Evolutionary conservation across 305 asterid species (phyloP).

Genomic region (Lippia alba): DNA sequence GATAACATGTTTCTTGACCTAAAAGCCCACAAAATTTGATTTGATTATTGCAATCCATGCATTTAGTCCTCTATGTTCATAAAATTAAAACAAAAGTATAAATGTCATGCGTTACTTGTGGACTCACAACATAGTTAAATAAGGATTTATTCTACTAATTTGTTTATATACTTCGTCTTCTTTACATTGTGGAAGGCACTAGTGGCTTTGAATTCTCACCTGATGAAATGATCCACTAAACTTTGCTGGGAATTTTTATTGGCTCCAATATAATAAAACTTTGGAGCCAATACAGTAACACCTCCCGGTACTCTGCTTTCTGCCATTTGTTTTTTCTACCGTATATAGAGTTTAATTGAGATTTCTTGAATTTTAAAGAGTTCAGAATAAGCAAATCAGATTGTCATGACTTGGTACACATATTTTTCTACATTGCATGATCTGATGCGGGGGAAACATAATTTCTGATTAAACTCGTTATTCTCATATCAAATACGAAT

Average conservation of each 20-base stretch:
- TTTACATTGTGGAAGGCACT: slow-evolving; percentile 31
- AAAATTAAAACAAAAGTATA: not conserved
- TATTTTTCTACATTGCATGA: slow-evolving; percentile 16
- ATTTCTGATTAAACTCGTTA: slow-evolving; percentile 16
- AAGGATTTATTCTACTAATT: not conserved
- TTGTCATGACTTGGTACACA: too few species aligned
- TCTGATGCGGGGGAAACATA: not conserved
- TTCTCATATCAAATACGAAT: slow-evolving; percentile 11
- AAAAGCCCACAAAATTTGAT: slow-evolving; percentile 14
- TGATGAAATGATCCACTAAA: slow-evolving; percentile 38
- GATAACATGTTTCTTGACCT: slow-evolving; percentile 23
- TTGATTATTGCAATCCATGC: slow-evolving; percentile 32
- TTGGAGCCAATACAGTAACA: slow-evolving; percentile 4
- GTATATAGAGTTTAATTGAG: not conserved
- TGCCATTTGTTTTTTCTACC: not conserved
- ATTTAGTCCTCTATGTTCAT: slow-evolving; percentile 21
- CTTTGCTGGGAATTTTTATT: not conserved
- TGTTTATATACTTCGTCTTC: slow-evolving; percentile 8
- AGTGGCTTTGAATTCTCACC: slow-evolving; percentile 33
- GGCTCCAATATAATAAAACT: slow-evolving; percentile 24
- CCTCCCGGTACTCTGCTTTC: slow-evolving; percentile 13
- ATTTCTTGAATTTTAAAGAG: too few species aligned
- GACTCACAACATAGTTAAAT: slow-evolving; percentile 4
- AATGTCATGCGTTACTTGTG: slow-evolving; percentile 15
- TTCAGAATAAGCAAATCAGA: too few species aligned